Evolutionary conservation across 2,329 filamentous ascomycete species (phyloP), one percentile per base, ranked within the genome.

Genomic region (Diaporthe destruens): DNA sequence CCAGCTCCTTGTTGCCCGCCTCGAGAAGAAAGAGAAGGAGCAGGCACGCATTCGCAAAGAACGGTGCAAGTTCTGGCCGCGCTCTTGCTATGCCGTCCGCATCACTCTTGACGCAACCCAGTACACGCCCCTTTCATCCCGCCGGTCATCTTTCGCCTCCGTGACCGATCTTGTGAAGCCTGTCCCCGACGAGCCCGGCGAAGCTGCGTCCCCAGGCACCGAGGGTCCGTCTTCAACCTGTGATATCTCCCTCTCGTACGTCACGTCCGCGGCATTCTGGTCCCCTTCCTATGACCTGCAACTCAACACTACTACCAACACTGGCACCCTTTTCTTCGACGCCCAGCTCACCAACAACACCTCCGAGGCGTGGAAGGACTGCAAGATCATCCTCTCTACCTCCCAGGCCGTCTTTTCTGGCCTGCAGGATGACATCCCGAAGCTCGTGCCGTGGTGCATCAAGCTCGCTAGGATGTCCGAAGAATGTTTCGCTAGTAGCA

Each of bases 331-430:
- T 18, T 87, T 86, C 76, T 93, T 92, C 78, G 88, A 91, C 70
- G 90, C 90, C 1, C 86, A 88, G 75, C 86, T 92, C 68, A 86
- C 85, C 71, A 93, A 93, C 80, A 82, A 82, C 66, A 91, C 89
- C 0, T 89, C 88, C 0, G 91, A 93, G 81, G 88, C 86, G 0
- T 93, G 91, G 91, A 83, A 82, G 39, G 86, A 88, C 79, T 87
- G 88, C 78, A 88, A 87, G 74, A 81, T 93, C 49, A 86, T 85
- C 0, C 85, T 93, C 6, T 92, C 90, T 3, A 92, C 89, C 0
- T 91, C 89, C 0, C 88, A 92, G 76, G 87, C 90, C 4, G 85
- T 85, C 6, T 90, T 89, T 69, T 84, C 87, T 1, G 86, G 87
- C 1, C 81, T 91, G 2, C 84, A 87, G 32, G 87, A 91, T 72